phyloP scores from a whole-genome alignment of 306 rosid genomes.

The Cyclanthera cordifolia region DNA sequence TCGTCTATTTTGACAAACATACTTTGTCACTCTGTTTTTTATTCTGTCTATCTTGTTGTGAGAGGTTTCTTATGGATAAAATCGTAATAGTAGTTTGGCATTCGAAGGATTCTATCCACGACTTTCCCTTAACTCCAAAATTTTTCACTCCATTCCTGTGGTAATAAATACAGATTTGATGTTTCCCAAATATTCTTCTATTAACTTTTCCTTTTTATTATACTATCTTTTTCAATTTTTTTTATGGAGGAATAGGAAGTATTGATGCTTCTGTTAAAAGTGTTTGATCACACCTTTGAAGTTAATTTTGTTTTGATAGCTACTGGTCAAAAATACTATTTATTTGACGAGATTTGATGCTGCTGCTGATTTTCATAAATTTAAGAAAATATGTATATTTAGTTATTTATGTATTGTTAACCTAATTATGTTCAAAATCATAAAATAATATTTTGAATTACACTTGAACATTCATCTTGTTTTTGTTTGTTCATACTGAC shows the following conservation, averaged over 20 bases:
- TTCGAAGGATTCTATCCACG: too few species aligned
- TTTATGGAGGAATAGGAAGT: background rate
- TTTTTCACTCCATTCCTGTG: background rate
- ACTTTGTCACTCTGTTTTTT: background rate
- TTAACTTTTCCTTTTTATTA: background rate
- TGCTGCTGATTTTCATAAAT: background rate
- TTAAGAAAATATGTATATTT: background rate
- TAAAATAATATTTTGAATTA: background rate
- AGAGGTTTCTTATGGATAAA: too few species aligned
- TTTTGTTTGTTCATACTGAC: background rate
- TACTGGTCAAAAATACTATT: background rate
- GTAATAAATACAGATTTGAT: background rate
- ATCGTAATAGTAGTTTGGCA: too few species aligned
- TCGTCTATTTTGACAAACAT: too few species aligned
- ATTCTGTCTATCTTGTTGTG: too few species aligned
- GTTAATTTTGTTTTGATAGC: background rate
- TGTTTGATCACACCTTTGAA: background rate
- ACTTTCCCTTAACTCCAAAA: too few species aligned
- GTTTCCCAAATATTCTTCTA: background rate
- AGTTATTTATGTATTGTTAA: background rate
- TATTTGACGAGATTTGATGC: background rate
- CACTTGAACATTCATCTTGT: background rate
- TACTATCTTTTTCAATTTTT: too few species aligned
- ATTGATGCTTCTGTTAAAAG: background rate
- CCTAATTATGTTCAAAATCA: conserved; percentile 11